Base-by-base conservation (phyloP, 2,329 filamentous ascomycete genomes). In the Balansia obtecta region DNA sequence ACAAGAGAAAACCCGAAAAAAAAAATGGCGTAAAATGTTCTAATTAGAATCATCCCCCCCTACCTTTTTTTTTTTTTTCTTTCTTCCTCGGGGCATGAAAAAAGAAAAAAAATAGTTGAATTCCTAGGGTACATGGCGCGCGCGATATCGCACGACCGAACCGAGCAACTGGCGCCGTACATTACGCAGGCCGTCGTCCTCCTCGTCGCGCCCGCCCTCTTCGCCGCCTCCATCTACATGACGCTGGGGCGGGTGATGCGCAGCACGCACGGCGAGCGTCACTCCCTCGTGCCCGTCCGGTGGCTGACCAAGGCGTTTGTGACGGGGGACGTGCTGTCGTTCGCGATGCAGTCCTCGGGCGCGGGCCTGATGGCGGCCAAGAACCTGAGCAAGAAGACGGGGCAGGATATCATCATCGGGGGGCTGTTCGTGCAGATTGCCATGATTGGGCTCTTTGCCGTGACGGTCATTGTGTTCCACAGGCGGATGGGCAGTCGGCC, bases 381-480 rank as follows among this genome's bases (percentile, higher is more conserved):
- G 27, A 41, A 50, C 45, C 51, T 42, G 10, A 46, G 32, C 44
- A 22, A 47, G 15, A 20, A 68, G 27, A 61, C 63, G 12, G 76
- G 73, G n/a, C 60, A 76, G 54, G 69, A 72, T 16, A 65, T 82
- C 46, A 72, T 83, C n/a, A 62, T 82, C 8, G 72, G 56, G 1
- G 80, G 80, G 2, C 64, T 84, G 2, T 60, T 75, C 33, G 60
- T 82, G 15, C 80, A 84, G 58, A 68, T 84, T 22, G 39, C 77
- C 41, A 71, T 77, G 50, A 82, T 83, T 53, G 69, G 68, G 20
- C 62, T 81, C 37, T 84, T 83, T 57, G 61, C 76, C 37, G 50
- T 71, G 4, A 70, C 71, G 1, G 68, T 75, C 0, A 55, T 68
- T 2, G 52, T 75, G 1, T 80, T 80, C 62, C 72, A 82, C 54